A percentile compares a stretch with the other conserved stretches of the same genome.
Conservation (phyloP, 345 rosid species). For the Hypericum androsaemum region DNA sequence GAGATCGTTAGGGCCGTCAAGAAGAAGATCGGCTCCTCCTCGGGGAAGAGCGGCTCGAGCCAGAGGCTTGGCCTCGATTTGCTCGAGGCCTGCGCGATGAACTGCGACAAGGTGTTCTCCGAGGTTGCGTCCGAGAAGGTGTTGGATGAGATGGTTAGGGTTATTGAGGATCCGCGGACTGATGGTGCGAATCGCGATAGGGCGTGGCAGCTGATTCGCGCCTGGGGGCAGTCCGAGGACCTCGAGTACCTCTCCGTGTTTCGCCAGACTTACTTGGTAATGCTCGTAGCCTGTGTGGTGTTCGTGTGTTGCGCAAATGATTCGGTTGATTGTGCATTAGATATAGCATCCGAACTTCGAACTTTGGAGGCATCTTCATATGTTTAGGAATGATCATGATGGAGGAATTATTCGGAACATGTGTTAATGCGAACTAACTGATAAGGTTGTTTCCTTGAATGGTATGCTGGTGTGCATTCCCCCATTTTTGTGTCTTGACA, state of each 20-base stretch:
- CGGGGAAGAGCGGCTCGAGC: slow-evolving; percentile 39
- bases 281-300: neutral
- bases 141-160: slow-evolving; percentile 79
- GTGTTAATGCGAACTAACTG: no score
- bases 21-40: slow-evolving; percentile 36
- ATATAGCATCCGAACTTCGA: no score
- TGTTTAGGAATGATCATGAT: no score
- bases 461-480: neutral
- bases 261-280: slow-evolving; percentile 62
- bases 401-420: no score
- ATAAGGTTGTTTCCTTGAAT: no score
- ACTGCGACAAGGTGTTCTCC: slow-evolving; percentile 68
- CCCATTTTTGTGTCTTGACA: slow-evolving; percentile 12
- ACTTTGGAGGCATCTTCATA: no score
- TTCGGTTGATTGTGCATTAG: no score
- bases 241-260: slow-evolving; percentile 74
- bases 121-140: slow-evolving; percentile 70
- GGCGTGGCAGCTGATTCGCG: slow-evolving; percentile 60
- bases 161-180: slow-evolving; percentile 47
- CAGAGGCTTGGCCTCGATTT: slow-evolving; percentile 68
- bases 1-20: slow-evolving; percentile 65
- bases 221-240: slow-evolving; percentile 74
- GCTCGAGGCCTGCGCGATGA: slow-evolving; percentile 64
- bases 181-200: slow-evolving; percentile 41
- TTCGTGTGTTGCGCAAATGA: no score